Conservation (phyloP, 2,329 filamentous ascomycete genomes). For the Colletotrichum australisinense region DNA sequence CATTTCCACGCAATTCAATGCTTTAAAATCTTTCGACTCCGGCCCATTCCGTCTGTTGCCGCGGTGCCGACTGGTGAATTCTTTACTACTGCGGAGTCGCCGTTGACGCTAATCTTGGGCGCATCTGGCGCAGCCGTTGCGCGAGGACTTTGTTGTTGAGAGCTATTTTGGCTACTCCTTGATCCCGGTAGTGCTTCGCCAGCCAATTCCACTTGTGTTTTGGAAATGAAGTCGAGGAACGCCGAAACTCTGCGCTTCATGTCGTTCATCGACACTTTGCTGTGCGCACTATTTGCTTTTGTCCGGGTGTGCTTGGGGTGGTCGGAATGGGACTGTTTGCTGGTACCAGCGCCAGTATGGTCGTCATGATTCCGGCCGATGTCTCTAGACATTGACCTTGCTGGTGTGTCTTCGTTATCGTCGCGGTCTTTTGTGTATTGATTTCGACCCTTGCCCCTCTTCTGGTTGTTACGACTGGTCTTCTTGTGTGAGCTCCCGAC, state of each 20-base stretch:
- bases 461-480: conserved; percentile 70
- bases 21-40: conserved; percentile 71
- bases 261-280: conserved; percentile 85
- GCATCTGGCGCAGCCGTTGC: conserved; percentile 38
- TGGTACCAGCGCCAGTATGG: conserved; percentile 44
- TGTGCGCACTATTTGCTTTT: conserved; percentile 64
- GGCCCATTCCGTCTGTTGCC: conserved; percentile 38
- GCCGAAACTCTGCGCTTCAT: conserved; percentile 86
- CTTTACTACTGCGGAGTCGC: conserved; percentile 36
- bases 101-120: conserved; percentile 30
- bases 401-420: conserved; percentile 67
- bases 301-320: conserved; percentile 68
- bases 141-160: conserved; percentile 39
- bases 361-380: conserved; percentile 56
- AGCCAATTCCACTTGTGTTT: conserved; percentile 89
- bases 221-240: conserved; percentile 90
- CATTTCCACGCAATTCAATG: conserved; percentile 85
- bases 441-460: conserved; percentile 79
- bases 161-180: conserved; percentile 46
- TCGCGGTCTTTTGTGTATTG: conserved; percentile 86
- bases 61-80: conserved; percentile 7
- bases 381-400: conserved; percentile 66
- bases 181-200: conserved; percentile 63
- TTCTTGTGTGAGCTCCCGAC: conserved; percentile 68
- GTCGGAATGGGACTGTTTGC: conserved; percentile 47